These are phyloP conservation scores for Entonaema liquescens DNA, from an alignment of 495 filamentous ascomycete species.

Conservation along the genomic window DNA sequence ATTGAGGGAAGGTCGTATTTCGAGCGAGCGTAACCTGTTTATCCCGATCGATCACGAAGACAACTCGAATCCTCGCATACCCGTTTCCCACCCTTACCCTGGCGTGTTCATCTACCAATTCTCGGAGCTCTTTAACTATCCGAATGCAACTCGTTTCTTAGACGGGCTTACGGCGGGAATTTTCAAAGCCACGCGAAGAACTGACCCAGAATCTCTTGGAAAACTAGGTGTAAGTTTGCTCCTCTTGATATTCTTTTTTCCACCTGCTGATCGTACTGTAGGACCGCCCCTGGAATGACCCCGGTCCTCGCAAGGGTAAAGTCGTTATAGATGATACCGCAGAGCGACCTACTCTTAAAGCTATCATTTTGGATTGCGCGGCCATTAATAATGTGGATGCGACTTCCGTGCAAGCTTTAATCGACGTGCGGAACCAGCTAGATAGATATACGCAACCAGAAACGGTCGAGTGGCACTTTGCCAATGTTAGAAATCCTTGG, in stretches of 20 bases:
- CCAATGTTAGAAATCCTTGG: conserved; percentile 59
- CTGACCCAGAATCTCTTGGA: conserved; percentile 46
- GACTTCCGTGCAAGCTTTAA: conserved; percentile 58
- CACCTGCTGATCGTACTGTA: conserved; percentile 17
- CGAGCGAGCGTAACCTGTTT: conserved; percentile 50
- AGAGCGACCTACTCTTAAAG: conserved; percentile 53
- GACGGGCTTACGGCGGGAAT: conserved; percentile 56
- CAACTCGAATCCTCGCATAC: conserved; percentile 53
- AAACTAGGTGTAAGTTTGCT: conserved; percentile 52
- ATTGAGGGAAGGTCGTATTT: conserved; percentile 8
- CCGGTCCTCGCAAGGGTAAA: conserved; percentile 75
- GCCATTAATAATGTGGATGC: conserved; percentile 59
- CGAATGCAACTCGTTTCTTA: conserved; percentile 59
- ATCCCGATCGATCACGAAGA: conserved; percentile 53
- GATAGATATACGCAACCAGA: conserved; percentile 58
- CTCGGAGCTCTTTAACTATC: conserved; percentile 61
- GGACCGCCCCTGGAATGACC: conserved; percentile 83
- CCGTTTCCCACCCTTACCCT: conserved; percentile 53
- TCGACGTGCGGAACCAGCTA: conserved; percentile 59
- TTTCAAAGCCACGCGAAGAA: conserved; percentile 53
- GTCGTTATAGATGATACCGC: conserved; percentile 42
- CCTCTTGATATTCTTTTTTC: background rate
- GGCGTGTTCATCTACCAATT: conserved; percentile 63
- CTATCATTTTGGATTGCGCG: conserved; percentile 60
- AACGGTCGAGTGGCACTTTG: conserved; percentile 62